phyloP scores from a whole-genome alignment of 306 rosid genomes.

The Gynostemma pentaphyllum region DNA sequence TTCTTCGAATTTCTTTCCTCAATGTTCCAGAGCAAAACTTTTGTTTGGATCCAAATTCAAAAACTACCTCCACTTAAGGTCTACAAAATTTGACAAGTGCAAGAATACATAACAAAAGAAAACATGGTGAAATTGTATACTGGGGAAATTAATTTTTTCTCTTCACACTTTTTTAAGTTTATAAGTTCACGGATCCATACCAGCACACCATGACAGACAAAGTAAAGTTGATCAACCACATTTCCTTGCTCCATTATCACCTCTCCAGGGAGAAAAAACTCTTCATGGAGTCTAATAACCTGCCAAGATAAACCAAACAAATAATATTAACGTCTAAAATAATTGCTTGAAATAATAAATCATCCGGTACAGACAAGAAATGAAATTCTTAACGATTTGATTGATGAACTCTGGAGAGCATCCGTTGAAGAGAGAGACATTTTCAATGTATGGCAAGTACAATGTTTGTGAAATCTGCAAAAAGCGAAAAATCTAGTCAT shows the following conservation, averaged over 20 bases:
- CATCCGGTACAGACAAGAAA: background rate
- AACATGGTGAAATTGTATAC: no score
- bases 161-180: no score
- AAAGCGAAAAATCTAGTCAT: background rate
- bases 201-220: constrained; percentile 80
- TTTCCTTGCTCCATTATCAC: constrained; percentile 82
- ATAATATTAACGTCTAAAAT: background rate
- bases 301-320: constrained; percentile 24
- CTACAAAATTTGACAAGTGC: no score
- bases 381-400: constrained; percentile 58
- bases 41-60: background rate
- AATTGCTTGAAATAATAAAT: background rate
- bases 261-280: constrained; percentile 94
- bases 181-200: constrained; percentile 43
- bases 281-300: constrained; percentile 85
- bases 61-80: background rate
- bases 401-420: constrained; percentile 87
- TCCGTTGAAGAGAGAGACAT: constrained; percentile 57
- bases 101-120: no score
- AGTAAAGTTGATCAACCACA: constrained; percentile 87
- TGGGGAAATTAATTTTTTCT: no score
- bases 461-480: constrained; percentile 77
- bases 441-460: constrained; percentile 47
- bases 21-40: background rate
- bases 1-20: background rate